These are phyloP conservation scores for Entoloma clypeatum DNA, from an alignment of 1,284 basidiomycete genomes.

Conservation along the genomic window DNA sequence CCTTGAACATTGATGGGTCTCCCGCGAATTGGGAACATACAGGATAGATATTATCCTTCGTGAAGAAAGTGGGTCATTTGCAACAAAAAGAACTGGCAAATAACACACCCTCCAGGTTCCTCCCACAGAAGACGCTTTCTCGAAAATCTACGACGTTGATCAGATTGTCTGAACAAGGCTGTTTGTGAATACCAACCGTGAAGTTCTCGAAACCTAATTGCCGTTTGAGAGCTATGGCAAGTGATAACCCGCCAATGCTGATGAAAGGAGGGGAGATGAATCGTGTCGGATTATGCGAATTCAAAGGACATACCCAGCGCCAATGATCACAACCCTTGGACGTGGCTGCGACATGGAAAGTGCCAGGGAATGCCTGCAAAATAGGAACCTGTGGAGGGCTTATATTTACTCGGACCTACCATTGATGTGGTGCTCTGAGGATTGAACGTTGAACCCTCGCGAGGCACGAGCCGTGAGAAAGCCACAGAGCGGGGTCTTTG, in stretches of 20 bases:
- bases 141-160: slow-evolving; percentile 28
- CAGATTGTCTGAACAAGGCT: background rate
- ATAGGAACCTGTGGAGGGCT: too few species aligned
- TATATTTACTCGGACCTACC: too few species aligned
- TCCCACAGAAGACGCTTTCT: slow-evolving; percentile 31
- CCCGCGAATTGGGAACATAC: slow-evolving; percentile 10
- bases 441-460: too few species aligned
- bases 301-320: slow-evolving; percentile 35
- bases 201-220: slow-evolving; percentile 33
- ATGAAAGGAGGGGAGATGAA: slow-evolving; percentile 8
- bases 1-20: background rate
- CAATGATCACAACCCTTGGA: slow-evolving; percentile 34
- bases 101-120: slow-evolving; percentile 35
- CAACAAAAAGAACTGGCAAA: background rate
- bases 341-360: too few species aligned
- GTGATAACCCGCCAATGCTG: slow-evolving; percentile 30
- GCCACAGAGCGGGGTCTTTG: too few species aligned
- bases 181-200: slow-evolving; percentile 20
- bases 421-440: too few species aligned
- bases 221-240: slow-evolving; percentile 30
- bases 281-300: background rate
- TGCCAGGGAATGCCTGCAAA: too few species aligned
- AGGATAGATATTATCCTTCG: slow-evolving; percentile 24
- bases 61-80: background rate
- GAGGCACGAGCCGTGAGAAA: too few species aligned